These are phyloP conservation scores for Plenodomus lindquistii DNA, from an alignment of 2,329 filamentous ascomycete genomes.

Conservation along the genomic window DNA sequence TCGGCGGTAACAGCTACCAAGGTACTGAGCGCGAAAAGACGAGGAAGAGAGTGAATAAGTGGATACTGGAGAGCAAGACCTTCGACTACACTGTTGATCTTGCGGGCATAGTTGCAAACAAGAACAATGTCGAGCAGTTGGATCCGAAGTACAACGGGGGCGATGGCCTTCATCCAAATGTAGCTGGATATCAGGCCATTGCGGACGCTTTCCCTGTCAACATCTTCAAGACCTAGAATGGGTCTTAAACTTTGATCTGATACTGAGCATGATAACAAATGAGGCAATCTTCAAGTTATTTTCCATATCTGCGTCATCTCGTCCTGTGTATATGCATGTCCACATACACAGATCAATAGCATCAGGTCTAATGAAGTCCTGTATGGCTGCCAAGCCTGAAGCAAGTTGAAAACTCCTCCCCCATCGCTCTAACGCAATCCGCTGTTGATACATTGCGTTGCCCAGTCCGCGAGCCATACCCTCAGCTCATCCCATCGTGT, in stretches of 20 bases:
- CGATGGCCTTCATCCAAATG: conserved; percentile 67
- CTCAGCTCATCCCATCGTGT: neutral
- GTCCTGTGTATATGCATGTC: too few species aligned
- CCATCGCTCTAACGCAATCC: neutral
- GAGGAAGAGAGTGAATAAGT: conserved; percentile 62
- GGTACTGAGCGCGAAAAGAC: conserved; percentile 59
- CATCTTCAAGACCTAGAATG: conserved; percentile 48
- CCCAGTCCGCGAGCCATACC: neutral
- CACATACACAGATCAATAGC: too few species aligned
- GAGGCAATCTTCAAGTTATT: neutral
- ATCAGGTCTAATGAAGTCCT: too few species aligned
- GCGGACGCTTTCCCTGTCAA: conserved; percentile 62
- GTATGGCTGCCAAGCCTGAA: too few species aligned
- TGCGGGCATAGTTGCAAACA: conserved; percentile 60
- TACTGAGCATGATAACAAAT: neutral
- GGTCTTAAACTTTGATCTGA: neutral
- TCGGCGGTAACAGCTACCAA: conserved; percentile 48
- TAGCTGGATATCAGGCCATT: conserved; percentile 62
- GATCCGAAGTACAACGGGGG: conserved; percentile 60
- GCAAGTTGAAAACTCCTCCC: neutral
- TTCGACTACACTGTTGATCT: conserved; percentile 68
- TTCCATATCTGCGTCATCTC: neutral
- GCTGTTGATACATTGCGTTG: neutral
- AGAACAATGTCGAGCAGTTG: conserved; percentile 51
- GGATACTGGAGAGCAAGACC: conserved; percentile 59